These are phyloP conservation scores for Phytophthora palmivora DNA, from an alignment of 352 stramenopile genomes.

Conservation along the genomic window DNA sequence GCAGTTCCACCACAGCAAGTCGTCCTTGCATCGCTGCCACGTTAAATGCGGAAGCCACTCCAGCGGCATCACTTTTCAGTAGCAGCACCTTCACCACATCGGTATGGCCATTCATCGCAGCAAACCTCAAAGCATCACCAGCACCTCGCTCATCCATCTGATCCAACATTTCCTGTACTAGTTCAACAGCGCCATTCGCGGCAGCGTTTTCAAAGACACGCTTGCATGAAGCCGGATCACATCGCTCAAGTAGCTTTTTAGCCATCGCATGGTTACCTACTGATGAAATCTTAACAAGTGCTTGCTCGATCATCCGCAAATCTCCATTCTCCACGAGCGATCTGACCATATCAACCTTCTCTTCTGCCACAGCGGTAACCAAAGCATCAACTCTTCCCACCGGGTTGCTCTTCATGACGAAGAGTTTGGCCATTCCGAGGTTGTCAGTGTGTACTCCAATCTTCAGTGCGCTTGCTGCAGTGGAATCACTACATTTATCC, in stretches of 20 bases:
- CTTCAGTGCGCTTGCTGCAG: slow-evolving; percentile 3
- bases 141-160: slow-evolving; percentile 6
- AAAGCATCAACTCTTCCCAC: slow-evolving; percentile 9
- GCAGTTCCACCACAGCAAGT: slow-evolving; percentile 23
- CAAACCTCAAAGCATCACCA: slow-evolving; percentile 7
- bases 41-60: slow-evolving; percentile 19
- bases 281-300: slow-evolving; percentile 22
- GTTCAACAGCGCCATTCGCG: slow-evolving; percentile 7
- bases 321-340: slow-evolving; percentile 9
- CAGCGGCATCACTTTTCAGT: slow-evolving; percentile 16
- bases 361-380: slow-evolving; percentile 10
- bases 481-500: slow-evolving; percentile 17
- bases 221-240: slow-evolving; percentile 12
- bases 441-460: slow-evolving; percentile 11
- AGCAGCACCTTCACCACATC: slow-evolving; percentile 22
- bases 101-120: slow-evolving; percentile 22
- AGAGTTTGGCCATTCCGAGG: slow-evolving; percentile 17
- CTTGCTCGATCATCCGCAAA: slow-evolving; percentile 20
- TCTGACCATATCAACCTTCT: slow-evolving; percentile 9
- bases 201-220: slow-evolving; percentile 24
- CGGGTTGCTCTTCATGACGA: slow-evolving; percentile 21
- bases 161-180: slow-evolving; percentile 27
- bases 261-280: slow-evolving; percentile 17
- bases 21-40: slow-evolving; percentile 24
- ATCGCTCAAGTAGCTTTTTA: slow-evolving; percentile 7